Conservation (phyloP, 2,329 filamentous ascomycete genomes). For the Aspergillus novofumigatus region DNA sequence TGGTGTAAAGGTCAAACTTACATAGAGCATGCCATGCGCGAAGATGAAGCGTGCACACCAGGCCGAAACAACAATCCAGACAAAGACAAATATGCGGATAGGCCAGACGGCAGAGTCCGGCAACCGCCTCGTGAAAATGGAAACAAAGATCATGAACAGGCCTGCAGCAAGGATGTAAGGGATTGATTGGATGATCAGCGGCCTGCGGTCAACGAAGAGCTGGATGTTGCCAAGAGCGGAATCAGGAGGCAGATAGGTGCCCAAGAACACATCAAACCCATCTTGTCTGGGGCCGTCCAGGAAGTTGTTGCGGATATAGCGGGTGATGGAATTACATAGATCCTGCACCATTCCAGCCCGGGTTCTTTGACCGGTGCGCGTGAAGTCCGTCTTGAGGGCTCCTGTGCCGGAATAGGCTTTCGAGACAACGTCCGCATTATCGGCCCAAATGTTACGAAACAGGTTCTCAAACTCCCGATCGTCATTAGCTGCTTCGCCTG, state of each 20-base stretch:
- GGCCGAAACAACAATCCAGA: slow-evolving; percentile 67
- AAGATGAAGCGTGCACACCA: slow-evolving; percentile 76
- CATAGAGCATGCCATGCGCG: slow-evolving; percentile 85
- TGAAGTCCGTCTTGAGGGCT: slow-evolving; percentile 96
- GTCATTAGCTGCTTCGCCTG: slow-evolving; percentile 73
- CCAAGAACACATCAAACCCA: slow-evolving; percentile 90
- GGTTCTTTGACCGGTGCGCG: slow-evolving; percentile 85
- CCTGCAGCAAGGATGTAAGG: slow-evolving; percentile 87
- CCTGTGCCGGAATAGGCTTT: slow-evolving; percentile 92
- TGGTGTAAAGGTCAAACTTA: slow-evolving; percentile 50
- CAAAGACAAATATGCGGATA: slow-evolving; percentile 72
- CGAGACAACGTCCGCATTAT: slow-evolving; percentile 95
- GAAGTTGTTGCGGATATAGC: slow-evolving; percentile 94
- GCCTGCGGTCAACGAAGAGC: slow-evolving; percentile 79
- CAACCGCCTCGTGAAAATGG: slow-evolving; percentile 65
- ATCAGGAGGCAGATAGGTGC: slow-evolving; percentile 72
- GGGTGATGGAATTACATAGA: slow-evolving; percentile 77
- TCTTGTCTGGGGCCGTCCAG: slow-evolving; percentile 90
- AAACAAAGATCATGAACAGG: slow-evolving; percentile 75
- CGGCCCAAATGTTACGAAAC: slow-evolving; percentile 97
- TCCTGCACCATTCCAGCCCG: slow-evolving; percentile 81
- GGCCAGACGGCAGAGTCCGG: slow-evolving; percentile 76
- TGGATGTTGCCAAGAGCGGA: slow-evolving; percentile 66
- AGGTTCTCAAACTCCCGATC: slow-evolving; percentile 80
- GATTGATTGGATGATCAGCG: slow-evolving; percentile 84